Percentiles rank a stretch among this genome's conserved stretches.
Conservation (phyloP, 257 asterid species). For the Nicotiana undulata region DNA sequence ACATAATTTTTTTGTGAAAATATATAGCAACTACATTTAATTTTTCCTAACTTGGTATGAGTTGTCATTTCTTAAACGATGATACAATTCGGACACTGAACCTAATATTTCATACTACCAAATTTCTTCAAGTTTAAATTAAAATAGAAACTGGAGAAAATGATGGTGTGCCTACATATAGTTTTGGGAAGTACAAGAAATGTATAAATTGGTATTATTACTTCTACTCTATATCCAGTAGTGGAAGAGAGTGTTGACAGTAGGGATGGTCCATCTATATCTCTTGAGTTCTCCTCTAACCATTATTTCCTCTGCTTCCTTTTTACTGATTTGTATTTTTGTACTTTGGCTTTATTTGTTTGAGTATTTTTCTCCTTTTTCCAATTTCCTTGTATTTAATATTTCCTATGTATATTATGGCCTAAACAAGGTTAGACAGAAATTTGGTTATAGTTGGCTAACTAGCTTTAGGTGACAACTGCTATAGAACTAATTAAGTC, state of each 20-base stretch:
- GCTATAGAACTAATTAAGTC: too few relatives aligned
- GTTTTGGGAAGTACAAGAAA: conserved; percentile 1
- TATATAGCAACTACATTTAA: not conserved
- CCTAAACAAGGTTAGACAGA: not conserved
- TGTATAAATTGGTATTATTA: conserved; percentile 5
- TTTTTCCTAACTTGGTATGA: not conserved
- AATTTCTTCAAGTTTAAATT: not conserved
- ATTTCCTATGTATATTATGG: not conserved
- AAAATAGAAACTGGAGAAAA: not conserved
- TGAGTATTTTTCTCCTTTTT: not conserved
- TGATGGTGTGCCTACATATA: not conserved
- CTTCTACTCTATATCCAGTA: not conserved
- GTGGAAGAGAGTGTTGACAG: not conserved
- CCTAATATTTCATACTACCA: not conserved
- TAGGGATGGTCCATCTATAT: conserved; percentile 1
- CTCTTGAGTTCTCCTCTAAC: not conserved
- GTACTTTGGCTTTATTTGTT: conserved; percentile 7
- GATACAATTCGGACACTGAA: not conserved
- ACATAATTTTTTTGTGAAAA: not conserved
- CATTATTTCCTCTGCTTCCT: not conserved
- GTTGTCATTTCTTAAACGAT: not conserved
- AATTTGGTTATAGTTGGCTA: not conserved
- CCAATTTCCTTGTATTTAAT: not conserved
- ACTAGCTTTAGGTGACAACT: too few relatives aligned
- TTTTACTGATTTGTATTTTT: not conserved